Percentiles rank a stretch among this genome's conserved stretches.
Evolutionary conservation across 495 filamentous ascomycete species (phyloP).

Genomic region (Jackrogersella multiformis): DNA sequence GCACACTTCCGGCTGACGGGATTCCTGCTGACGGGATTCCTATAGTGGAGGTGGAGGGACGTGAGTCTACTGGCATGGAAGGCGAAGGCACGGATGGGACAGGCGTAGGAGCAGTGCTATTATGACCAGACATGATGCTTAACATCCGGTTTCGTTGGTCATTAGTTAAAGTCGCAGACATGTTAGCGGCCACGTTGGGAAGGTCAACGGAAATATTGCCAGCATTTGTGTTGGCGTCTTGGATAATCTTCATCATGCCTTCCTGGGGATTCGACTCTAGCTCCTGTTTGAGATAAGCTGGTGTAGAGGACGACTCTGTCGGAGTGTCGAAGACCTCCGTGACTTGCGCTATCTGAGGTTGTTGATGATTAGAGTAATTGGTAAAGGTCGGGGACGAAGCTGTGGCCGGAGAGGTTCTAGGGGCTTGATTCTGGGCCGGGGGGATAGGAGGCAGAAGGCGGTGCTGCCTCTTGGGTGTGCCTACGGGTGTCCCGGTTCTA

Average conservation of each 20-base stretch:
- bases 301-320: conserved; percentile 49
- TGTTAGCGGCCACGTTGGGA: conserved; percentile 78
- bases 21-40: conserved; percentile 46
- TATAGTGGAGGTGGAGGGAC: conserved; percentile 1
- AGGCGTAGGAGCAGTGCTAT: conserved; percentile 37
- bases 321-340: conserved; percentile 60
- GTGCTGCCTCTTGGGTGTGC: conserved; percentile 56
- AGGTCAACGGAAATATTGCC: conserved; percentile 69
- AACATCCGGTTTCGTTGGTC: conserved; percentile 84
- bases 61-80: conserved; percentile 24
- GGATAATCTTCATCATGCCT: conserved; percentile 88
- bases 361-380: conserved; percentile 43
- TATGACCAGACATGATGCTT: conserved; percentile 70
- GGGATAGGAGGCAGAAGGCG: conserved; percentile 59
- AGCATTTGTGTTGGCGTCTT: conserved; percentile 76
- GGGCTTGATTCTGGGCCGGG: conserved; percentile 36
- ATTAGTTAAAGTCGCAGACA: conserved; percentile 71
- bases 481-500: conserved; percentile 50
- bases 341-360: conserved; percentile 53
- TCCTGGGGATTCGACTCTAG: conserved; percentile 64
- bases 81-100: conserved; percentile 36
- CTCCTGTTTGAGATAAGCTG: conserved; percentile 56
- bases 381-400: conserved; percentile 41
- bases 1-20: conserved; percentile 33
- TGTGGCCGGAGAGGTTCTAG: conserved; percentile 39